Evolutionary conservation across 2,329 filamentous ascomycete species (phyloP).

Genomic region (Leptographium procerum): DNA sequence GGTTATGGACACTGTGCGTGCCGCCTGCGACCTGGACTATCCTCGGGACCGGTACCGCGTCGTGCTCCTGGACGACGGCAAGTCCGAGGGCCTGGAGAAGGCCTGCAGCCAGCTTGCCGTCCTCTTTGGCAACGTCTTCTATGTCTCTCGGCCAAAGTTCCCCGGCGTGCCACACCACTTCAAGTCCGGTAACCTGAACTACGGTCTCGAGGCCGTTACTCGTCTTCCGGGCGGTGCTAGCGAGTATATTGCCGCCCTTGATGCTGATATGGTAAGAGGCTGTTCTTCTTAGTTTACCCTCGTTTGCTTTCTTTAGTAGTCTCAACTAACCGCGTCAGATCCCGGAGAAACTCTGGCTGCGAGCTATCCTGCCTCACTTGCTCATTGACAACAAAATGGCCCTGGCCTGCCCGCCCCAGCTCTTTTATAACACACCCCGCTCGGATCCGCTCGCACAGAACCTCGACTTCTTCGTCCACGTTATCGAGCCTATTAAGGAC

Average conservation of each 20-base stretch:
- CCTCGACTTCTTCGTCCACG: conserved; percentile 46
- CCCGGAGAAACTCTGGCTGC: conserved; percentile 48
- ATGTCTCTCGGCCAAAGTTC: conserved; percentile 38
- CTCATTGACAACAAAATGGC: conserved; percentile 45
- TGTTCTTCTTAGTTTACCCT: too few relatives aligned
- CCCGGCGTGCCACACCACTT: conserved; percentile 42
- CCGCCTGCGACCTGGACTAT: conserved; percentile 43
- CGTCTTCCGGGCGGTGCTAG: conserved; percentile 42
- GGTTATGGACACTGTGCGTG: conserved; percentile 45
- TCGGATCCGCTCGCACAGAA: conserved; percentile 48
- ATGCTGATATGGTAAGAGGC: conserved; percentile 48
- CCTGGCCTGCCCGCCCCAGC: conserved; percentile 48
- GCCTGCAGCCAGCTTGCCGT: conserved; percentile 24
- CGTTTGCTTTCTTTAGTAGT: not conserved
- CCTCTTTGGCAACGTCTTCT: conserved; percentile 38
- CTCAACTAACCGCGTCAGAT: conserved; percentile 26
- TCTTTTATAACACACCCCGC: conserved; percentile 51
- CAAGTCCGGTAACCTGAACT: conserved; percentile 55
- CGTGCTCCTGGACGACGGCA: conserved; percentile 44
- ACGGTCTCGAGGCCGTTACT: conserved; percentile 39
- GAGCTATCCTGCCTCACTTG: conserved; percentile 47
- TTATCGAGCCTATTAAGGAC: conserved; percentile 38
- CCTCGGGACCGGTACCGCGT: conserved; percentile 40
- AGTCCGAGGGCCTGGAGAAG: conserved; percentile 27
- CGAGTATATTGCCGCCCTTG: conserved; percentile 50